Base-by-base conservation (phyloP, 345 rosid genomes). In the Pistacia atlantica region DNA sequence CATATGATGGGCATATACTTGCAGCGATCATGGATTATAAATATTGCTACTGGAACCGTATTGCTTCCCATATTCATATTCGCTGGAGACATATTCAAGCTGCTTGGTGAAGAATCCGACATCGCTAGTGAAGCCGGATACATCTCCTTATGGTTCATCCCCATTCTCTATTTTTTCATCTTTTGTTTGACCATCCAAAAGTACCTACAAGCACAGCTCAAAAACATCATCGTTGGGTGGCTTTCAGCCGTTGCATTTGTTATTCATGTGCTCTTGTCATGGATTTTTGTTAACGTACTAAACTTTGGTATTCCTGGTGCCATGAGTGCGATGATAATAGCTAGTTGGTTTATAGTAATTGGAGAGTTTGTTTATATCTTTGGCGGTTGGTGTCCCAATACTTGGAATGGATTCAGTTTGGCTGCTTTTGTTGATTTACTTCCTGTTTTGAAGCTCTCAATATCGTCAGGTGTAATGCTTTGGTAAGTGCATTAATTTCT, bases 371-470 rank as follows among this genome's bases (percentile, higher is more conserved):
- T 79, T 49, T 90, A 88, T 59, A 48, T 87, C 14, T 84, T 89
- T 25, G 88, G 95, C 1, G 92, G 95, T 8, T 86, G 95, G 93
- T 92, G 97, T 75, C 87, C 90, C 5, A 5, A 81, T 10, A 88
- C 93, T 10, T 89, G 97, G 95, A 89, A 78, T n/a, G 95, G 97
- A 1, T 88, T 92, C 73, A 78, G 83, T 20, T 42, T 17, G 37
- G 86, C 83, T 69, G 85, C 91, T 20, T 88, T 90, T 71, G 10
- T 52, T 45, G 90, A 87, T 72, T 48, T 90, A 5, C 4, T 82
- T 7, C 93, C 97, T 4, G 76, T 88, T 42, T 55, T 87, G 17
- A 90, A 87, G 86, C 91, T 88, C 71, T 90, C 92, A 14, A 65
- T 91, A 17, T 88, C 92, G 3, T 88, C 95, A 0, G 92, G 91